These are phyloP conservation scores for Cladosporium halotolerans DNA, from an alignment of 2,329 filamentous ascomycete species.

Conservation along the genomic window DNA sequence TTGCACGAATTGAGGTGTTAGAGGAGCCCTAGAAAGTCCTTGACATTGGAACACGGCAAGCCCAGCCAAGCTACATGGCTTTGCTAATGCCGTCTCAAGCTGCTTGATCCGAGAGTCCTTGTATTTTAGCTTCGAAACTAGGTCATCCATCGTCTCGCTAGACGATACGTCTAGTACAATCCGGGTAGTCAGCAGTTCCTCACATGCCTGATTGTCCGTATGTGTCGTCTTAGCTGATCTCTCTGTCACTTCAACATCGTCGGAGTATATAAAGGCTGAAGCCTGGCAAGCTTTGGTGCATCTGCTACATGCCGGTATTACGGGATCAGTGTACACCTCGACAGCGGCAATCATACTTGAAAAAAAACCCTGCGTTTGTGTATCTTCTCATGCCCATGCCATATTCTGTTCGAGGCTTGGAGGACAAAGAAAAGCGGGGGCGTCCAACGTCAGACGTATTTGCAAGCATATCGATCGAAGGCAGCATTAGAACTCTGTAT, in stretches of 20 bases:
- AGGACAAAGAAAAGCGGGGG: too few relatives aligned
- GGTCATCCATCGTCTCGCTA: slow-evolving; percentile 6
- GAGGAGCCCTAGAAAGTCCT: slow-evolving; percentile 7
- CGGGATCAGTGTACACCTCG: slow-evolving; percentile 44
- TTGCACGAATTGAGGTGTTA: slow-evolving; percentile 22
- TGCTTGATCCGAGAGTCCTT: slow-evolving; percentile 25
- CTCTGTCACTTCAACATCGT: slow-evolving; percentile 17
- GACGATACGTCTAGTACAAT: too few relatives aligned
- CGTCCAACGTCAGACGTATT: too few relatives aligned
- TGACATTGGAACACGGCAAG: background rate
- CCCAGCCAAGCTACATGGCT: background rate
- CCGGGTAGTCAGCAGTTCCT: too few relatives aligned
- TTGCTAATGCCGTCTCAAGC: slow-evolving; percentile 22
- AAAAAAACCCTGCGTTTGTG: background rate
- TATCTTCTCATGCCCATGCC: background rate
- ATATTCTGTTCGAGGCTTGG: too few relatives aligned
- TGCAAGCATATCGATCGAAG: too few relatives aligned
- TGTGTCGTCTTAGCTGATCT: background rate
- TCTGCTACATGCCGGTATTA: slow-evolving; percentile 39
- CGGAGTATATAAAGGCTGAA: slow-evolving; percentile 36
- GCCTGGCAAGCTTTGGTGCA: slow-evolving; percentile 39
- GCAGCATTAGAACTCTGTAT: too few relatives aligned
- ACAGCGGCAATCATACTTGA: slow-evolving; percentile 36
- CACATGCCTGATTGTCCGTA: too few relatives aligned
- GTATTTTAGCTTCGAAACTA: slow-evolving; percentile 21